phyloP scores from a whole-genome alignment of 2,329 filamentous ascomycete genomes.

The Cladorrhinum sp. region DNA sequence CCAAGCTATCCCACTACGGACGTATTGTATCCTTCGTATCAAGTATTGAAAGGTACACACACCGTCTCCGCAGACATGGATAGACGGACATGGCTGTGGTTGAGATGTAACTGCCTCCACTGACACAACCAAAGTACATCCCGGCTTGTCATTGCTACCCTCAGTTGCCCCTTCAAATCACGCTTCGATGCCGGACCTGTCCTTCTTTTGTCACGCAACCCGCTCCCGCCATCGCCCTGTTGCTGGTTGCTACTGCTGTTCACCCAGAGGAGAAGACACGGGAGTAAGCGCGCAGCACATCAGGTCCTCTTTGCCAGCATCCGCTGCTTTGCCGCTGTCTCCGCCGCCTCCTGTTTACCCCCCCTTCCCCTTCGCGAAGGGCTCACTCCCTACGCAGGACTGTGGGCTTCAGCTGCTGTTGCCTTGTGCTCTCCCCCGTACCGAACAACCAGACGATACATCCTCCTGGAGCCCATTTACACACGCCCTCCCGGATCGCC shows the following conservation, averaged over 20 bases:
- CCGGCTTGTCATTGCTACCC: slow-evolving; percentile 14
- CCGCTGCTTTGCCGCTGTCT: slow-evolving; percentile 10
- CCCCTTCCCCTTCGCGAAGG: slow-evolving; percentile 1
- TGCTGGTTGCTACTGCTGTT: slow-evolving; percentile 12
- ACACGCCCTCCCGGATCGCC: slow-evolving; percentile 19
- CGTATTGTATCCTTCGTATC: slow-evolving; percentile 11
- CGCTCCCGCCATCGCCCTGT: slow-evolving; percentile 8
- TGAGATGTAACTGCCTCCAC: slow-evolving; percentile 19
- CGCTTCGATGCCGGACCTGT: slow-evolving; percentile 12
- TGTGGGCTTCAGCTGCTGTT: slow-evolving; percentile 13
- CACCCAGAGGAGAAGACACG: slow-evolving; percentile 7
- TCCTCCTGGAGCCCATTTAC: slow-evolving; percentile 15
- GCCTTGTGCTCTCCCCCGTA: slow-evolving; percentile 7
- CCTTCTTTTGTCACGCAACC: slow-evolving; percentile 12
- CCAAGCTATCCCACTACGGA: background rate
- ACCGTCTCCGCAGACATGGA: slow-evolving; percentile 7
- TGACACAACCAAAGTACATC: slow-evolving; percentile 4
- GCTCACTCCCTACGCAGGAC: slow-evolving; percentile 11
- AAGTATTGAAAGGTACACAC: background rate
- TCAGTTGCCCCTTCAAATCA: slow-evolving; percentile 19
- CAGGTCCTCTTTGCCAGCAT: slow-evolving; percentile 11
- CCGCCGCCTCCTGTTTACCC: slow-evolving; percentile 14
- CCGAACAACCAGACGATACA: slow-evolving; percentile 12
- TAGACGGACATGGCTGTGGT: slow-evolving; percentile 14
- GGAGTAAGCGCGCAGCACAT: slow-evolving; percentile 18